Evolutionary conservation across 176 grass and related monocot species (phyloP).

Genomic region (Ananas comosus): DNA sequence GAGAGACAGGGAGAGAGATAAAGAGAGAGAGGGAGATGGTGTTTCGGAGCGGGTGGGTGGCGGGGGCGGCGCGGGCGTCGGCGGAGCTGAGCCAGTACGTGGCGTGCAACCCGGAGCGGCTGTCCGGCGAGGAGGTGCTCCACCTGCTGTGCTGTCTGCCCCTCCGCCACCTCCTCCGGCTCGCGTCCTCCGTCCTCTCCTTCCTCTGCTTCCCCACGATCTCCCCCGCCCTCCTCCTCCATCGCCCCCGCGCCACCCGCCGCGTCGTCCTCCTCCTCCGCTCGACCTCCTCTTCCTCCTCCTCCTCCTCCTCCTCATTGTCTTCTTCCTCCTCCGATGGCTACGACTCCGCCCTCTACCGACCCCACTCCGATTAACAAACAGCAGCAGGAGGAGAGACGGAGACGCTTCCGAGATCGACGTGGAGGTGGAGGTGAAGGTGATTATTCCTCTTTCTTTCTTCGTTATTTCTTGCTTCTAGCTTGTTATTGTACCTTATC

Average conservation of each 20-base stretch:
- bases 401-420: too few species aligned
- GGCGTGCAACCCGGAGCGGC: conserved; percentile 82
- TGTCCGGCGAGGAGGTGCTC: conserved; percentile 67
- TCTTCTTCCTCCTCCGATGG: neutral
- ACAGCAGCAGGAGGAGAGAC: too few species aligned
- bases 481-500: too few species aligned
- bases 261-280: neutral
- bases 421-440: too few species aligned
- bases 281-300: neutral
- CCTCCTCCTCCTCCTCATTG: neutral
- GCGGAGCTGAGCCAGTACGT: conserved; percentile 72
- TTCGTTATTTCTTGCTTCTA: too few species aligned
- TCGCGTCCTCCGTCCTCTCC: conserved; percentile 32
- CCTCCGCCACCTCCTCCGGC: conserved; percentile 53
- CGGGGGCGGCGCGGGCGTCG: conserved; percentile 67
- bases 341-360: too few species aligned
- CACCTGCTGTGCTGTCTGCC: conserved; percentile 63
- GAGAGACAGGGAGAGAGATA: neutral
- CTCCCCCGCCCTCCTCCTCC: conserved; percentile 23
- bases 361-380: too few species aligned
- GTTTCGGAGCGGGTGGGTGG: conserved; percentile 34
- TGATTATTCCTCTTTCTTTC: too few species aligned
- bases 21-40: neutral
- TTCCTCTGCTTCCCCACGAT: too few species aligned
- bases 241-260: neutral